Base-by-base conservation (phyloP, 805 yeast genomes). In the Candida germanica region DNA sequence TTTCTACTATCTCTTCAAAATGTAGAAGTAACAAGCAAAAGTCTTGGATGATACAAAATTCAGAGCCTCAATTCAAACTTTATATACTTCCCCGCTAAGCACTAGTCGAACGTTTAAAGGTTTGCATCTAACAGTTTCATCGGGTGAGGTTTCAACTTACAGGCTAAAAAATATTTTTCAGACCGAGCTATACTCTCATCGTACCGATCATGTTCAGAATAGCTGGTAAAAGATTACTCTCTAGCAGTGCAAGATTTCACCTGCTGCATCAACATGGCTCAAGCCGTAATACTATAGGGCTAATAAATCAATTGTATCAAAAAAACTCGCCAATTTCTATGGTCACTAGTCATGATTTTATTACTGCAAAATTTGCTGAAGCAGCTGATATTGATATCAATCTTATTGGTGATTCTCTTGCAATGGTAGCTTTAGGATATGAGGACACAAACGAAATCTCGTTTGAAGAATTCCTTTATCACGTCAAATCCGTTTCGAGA, bases 401-500 rank as follows among this genome's bases (percentile, higher is more conserved):
- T 5, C 69, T 91, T 2, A 80, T 91, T 3, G 98, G 98, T 3
- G 98, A 91, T 58, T 89, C 97, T 0, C 62, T 93, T 17, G 87
- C 96, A 0, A 91, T 88, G 96, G 89, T 86, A 1, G 73, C 95
- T 0, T 69, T 87, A 44, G 98, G 98, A 0, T 81, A 83, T 52
- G 69, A 69, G 2, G 79, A 83, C 27, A 83, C 98, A 0, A 79
- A 82, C 41, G 84, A 84, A 49, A 61, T 93, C 18, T 71, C 80
- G 2, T 74, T 87, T 34, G 89, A 87, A 8, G 91, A 93, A 56
- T 86, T 87, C 63, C 56, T 83, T 20, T 83, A 79, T 53, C 87
- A 86, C 48, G 80, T 83, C 26, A 69, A 73, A 35, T 83, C 97
- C 0, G 95, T 88, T 1, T 57, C 78, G 10, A 66, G 97, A 20